Conservation (phyloP, 1,284 basidiomycete species). For the Rhodotorula glutinis region DNA sequence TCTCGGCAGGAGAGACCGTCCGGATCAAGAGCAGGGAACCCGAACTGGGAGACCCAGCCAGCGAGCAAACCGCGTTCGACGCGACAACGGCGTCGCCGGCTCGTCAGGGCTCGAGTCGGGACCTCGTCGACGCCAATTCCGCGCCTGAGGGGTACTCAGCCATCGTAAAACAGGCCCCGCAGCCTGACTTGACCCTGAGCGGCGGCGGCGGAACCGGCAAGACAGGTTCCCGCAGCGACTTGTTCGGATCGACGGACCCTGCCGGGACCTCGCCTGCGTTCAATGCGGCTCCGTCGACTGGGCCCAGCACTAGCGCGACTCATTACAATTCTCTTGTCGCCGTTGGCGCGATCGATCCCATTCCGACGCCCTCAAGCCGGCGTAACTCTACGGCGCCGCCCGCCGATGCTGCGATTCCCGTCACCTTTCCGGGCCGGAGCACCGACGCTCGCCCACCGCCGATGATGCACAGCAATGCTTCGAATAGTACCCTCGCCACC, state of each 20-base stretch:
- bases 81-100: not conserved
- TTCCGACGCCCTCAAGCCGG: not conserved
- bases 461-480: not conserved
- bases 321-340: not conserved
- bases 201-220: too few relatives aligned
- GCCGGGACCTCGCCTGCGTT: not conserved
- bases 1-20: conserved; percentile 14
- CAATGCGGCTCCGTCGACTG: not conserved
- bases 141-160: not conserved
- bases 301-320: not conserved
- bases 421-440: conserved; percentile 1
- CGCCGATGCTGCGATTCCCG: conserved; percentile 1
- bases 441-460: too few relatives aligned
- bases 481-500: too few relatives aligned
- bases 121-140: not conserved
- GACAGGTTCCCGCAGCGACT: too few relatives aligned
- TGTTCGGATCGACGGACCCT: not conserved
- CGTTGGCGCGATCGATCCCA: not conserved
- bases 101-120: not conserved
- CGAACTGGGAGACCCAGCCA: not conserved
- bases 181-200: too few relatives aligned
- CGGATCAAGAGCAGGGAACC: not conserved
- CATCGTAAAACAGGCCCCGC: too few relatives aligned
- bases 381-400: not conserved
- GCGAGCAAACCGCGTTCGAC: not conserved